Evolutionary conservation across 441 rosid genomes (phyloP).

Genomic region (Kokia cookei): DNA sequence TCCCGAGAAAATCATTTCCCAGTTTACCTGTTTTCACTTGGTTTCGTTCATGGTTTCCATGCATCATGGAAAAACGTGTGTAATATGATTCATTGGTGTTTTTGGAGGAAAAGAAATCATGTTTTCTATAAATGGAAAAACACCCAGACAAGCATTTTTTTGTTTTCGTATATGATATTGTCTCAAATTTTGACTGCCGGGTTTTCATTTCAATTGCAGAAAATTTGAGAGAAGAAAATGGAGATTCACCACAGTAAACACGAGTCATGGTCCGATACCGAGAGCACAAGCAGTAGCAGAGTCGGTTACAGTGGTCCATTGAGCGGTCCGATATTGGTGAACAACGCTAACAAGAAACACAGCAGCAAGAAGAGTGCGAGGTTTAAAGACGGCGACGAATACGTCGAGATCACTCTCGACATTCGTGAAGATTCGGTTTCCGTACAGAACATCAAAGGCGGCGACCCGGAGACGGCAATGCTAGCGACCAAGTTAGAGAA

Average conservation of each 20-base stretch:
- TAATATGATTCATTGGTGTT: neutral
- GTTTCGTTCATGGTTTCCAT: neutral
- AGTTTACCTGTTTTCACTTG: neutral
- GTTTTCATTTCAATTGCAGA: neutral
- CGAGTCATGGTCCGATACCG: slow-evolving; percentile 34
- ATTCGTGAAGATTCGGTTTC: slow-evolving; percentile 41
- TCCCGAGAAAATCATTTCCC: neutral
- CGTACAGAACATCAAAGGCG: slow-evolving; percentile 44
- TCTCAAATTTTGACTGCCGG: neutral
- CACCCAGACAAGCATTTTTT: neutral
- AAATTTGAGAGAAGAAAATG: slow-evolving; percentile 13
- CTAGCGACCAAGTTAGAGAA: slow-evolving; percentile 35
- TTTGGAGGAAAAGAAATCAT: neutral
- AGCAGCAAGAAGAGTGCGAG: slow-evolving; percentile 39
- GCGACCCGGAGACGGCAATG: slow-evolving; percentile 33
- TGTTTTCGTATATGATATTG: neutral
- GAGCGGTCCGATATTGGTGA: slow-evolving; percentile 34
- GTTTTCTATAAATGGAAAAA: neutral
- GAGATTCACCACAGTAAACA: slow-evolving; percentile 33
- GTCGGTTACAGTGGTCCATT: slow-evolving; percentile 36
- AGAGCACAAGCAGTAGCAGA: slow-evolving; percentile 23
- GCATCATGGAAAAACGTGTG: neutral
- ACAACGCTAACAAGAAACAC: slow-evolving; percentile 5
- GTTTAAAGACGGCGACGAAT: slow-evolving; percentile 21
- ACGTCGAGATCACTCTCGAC: slow-evolving; percentile 53